A percentile compares a stretch with the other conserved stretches of the same genome.
phyloP scores from a whole-genome alignment of 2,329 filamentous ascomycete species.

The Phialophora macrospora region DNA sequence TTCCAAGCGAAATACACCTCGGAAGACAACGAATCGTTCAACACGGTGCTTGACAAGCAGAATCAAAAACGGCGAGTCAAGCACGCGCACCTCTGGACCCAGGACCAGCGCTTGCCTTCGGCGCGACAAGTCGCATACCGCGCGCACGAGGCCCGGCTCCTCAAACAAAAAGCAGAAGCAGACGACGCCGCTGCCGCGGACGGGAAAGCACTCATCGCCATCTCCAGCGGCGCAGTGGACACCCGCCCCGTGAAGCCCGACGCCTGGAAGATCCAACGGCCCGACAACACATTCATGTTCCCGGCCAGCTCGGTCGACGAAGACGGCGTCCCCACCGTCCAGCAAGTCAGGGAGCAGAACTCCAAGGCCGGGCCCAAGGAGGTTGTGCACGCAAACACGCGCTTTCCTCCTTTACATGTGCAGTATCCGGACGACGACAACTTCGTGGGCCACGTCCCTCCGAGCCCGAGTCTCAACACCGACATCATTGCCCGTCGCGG shows the following conservation, averaged over 20 bases:
- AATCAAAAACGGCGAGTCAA: slow-evolving; percentile 84
- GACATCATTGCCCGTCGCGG: slow-evolving; percentile 69
- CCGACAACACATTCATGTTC: slow-evolving; percentile 90
- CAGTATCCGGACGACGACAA: slow-evolving; percentile 38
- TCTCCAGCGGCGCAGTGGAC: slow-evolving; percentile 65
- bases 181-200: slow-evolving; percentile 58
- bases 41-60: slow-evolving; percentile 85
- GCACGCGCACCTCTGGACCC: slow-evolving; percentile 82
- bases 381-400: slow-evolving; percentile 82
- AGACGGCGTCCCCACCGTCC: slow-evolving; percentile 62
- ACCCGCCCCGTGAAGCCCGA: slow-evolving; percentile 78
- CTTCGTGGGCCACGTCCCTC: slow-evolving; percentile 60
- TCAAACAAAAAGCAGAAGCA: slow-evolving; percentile 65
- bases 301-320: slow-evolving; percentile 54
- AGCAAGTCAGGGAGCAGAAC: slow-evolving; percentile 69
- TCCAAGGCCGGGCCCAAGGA: slow-evolving; percentile 77
- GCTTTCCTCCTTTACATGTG: slow-evolving; percentile 61
- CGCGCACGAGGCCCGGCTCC: slow-evolving; percentile 65
- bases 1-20: slow-evolving; percentile 96
- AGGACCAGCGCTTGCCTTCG: slow-evolving; percentile 76
- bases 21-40: slow-evolving; percentile 97
- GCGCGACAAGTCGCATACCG: slow-evolving; percentile 65
- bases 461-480: slow-evolving; percentile 79
- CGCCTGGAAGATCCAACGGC: slow-evolving; percentile 69
- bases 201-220: slow-evolving; percentile 61